Evolutionary conservation across 331 rosid species (phyloP).

Genomic region (Pyracantha coccinea): DNA sequence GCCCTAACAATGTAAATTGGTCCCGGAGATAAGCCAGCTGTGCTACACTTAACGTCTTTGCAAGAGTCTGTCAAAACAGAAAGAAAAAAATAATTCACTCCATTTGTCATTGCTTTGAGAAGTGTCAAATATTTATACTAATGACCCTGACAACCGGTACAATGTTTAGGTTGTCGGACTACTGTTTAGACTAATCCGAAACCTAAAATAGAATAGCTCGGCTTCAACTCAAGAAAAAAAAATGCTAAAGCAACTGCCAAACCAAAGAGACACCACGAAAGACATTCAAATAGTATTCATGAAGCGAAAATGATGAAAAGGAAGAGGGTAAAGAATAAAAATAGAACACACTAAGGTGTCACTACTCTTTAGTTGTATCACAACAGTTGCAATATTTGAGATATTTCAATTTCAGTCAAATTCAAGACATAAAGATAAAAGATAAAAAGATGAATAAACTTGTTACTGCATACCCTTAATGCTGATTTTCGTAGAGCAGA

Average conservation of each 20-base stretch:
- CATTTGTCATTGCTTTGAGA: neutral
- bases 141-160: neutral
- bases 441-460: conserved; percentile 1
- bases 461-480: conserved; percentile 38
- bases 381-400: neutral
- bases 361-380: neutral
- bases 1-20: conserved; percentile 62
- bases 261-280: neutral
- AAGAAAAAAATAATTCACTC: conserved; percentile 14
- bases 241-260: neutral
- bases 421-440: neutral
- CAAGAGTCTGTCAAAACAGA: conserved; percentile 57
- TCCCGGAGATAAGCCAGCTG: conserved; percentile 66
- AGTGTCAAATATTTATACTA: neutral
- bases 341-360: neutral
- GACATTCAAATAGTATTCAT: neutral
- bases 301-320: neutral
- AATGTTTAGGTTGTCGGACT: neutral
- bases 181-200: neutral
- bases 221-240: neutral
- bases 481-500: conserved; percentile 70
- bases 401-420: neutral
- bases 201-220: neutral
- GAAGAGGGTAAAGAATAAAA: neutral
- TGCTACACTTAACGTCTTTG: conserved; percentile 61